Evolutionary conservation across 2,329 filamentous ascomycete genomes (phyloP).

Genomic region (Rosellinia necatrix): DNA sequence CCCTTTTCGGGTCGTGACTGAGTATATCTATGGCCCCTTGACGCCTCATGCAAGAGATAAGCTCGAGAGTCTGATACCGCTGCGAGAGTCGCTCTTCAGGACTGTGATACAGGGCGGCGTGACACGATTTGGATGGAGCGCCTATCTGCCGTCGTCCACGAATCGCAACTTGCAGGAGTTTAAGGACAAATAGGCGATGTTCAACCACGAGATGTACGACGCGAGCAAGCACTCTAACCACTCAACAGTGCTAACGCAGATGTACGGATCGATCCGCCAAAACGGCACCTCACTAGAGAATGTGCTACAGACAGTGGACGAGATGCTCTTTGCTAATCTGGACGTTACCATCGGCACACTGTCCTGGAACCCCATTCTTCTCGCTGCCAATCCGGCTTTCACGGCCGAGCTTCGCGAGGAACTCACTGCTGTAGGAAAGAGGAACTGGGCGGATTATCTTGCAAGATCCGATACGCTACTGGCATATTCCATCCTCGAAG

Average conservation of each 20-base stretch:
- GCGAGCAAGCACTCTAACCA: too few relatives aligned
- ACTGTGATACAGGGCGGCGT: conserved; percentile 44
- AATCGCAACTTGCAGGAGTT: conserved; percentile 39
- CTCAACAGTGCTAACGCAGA: too few relatives aligned
- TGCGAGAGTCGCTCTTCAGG: conserved; percentile 42
- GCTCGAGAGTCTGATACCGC: conserved; percentile 33
- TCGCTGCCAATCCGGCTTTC: conserved; percentile 38
- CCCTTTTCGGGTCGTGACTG: conserved; percentile 46
- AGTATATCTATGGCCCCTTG: conserved; percentile 46
- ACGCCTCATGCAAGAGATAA: conserved; percentile 29
- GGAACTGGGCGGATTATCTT: conserved; percentile 34
- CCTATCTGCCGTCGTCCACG: conserved; percentile 36
- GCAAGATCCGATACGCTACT: conserved; percentile 29
- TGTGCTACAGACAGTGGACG: conserved; percentile 52
- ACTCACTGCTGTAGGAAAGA: too few relatives aligned
- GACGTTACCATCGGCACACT: conserved; percentile 51
- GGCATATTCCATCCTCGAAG: conserved; percentile 46
- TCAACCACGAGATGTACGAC: too few relatives aligned
- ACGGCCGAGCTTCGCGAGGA: background rate
- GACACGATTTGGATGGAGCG: conserved; percentile 34
- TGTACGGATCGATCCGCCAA: too few relatives aligned
- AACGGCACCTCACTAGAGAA: too few relatives aligned
- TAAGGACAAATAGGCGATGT: conserved; percentile 38
- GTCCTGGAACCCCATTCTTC: conserved; percentile 49
- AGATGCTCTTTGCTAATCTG: conserved; percentile 52